Percentiles rank a stretch among this genome's conserved stretches.
These are phyloP conservation scores for Hypoxylon sp. DNA, from an alignment of 2,329 filamentous ascomycete species.

Conservation along the genomic window DNA sequence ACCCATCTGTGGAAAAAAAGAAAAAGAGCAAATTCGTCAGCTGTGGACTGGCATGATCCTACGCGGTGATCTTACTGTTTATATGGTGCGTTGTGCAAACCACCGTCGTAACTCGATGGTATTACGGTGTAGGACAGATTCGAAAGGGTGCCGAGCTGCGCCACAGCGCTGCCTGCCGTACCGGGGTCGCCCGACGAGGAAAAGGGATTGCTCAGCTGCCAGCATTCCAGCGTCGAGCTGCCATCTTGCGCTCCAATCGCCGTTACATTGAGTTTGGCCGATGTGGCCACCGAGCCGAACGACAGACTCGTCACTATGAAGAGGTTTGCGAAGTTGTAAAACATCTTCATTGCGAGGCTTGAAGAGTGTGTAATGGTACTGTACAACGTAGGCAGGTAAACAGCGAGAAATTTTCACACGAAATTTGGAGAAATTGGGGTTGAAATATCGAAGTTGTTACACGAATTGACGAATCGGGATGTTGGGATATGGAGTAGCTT, in stretches of 20 bases:
- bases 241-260: constrained; percentile 48
- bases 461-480: too few species aligned
- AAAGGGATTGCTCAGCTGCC: constrained; percentile 52
- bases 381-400: too few species aligned
- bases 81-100: constrained; percentile 52
- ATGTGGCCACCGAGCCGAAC: neutral
- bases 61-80: constrained; percentile 49
- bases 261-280: constrained; percentile 50
- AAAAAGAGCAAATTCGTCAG: neutral
- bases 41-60: neutral
- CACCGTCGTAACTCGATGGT: constrained; percentile 50
- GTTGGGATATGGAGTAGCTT: too few species aligned
- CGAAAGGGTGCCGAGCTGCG: constrained; percentile 46
- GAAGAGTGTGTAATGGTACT: too few species aligned
- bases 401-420: too few species aligned
- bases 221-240: constrained; percentile 54
- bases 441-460: too few species aligned
- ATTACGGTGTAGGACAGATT: constrained; percentile 50
- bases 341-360: too few species aligned
- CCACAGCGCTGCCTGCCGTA: constrained; percentile 42
- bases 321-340: too few species aligned
- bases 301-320: constrained; percentile 12
- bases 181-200: constrained; percentile 46
- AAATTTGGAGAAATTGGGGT: too few species aligned
- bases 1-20: constrained; percentile 49